These are phyloP conservation scores for Calocera viscosa DNA, from an alignment of 768 basidiomycete genomes.

Conservation along the genomic window DNA sequence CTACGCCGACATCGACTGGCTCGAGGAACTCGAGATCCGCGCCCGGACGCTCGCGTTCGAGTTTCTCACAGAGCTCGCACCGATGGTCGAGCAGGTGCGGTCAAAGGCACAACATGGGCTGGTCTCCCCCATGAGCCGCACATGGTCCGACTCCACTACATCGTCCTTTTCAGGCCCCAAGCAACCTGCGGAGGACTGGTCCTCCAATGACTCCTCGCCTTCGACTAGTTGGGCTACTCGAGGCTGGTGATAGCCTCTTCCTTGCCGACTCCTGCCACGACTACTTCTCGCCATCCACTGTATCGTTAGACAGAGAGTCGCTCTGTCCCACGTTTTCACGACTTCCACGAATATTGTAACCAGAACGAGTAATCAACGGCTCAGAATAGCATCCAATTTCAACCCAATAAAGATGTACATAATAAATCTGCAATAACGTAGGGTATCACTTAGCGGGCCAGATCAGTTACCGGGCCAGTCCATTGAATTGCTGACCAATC, in stretches of 20 bases:
- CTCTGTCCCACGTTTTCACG: not conserved
- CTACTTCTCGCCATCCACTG: not conserved
- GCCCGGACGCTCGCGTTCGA: not conserved
- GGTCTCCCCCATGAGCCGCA: not conserved
- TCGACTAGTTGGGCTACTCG: not conserved
- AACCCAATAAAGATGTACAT: not conserved
- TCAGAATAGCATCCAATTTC: too few species aligned
- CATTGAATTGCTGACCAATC: too few species aligned
- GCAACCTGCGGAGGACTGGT: not conserved
- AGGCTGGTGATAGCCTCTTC: not conserved
- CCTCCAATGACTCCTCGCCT: slow-evolving; percentile 2
- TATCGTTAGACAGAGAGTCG: not conserved
- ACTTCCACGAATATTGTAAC: too few species aligned
- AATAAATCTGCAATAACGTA: not conserved
- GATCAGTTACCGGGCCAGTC: too few species aligned
- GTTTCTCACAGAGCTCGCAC: not conserved
- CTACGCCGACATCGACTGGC: slow-evolving; percentile 7
- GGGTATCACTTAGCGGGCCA: too few species aligned
- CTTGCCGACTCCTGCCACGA: not conserved
- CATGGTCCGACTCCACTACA: not conserved
- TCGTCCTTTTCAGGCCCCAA: not conserved
- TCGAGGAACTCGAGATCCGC: slow-evolving; percentile 1
- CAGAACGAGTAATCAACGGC: too few species aligned
- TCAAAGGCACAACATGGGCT: not conserved
- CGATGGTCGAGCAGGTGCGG: not conserved